Percentiles rank a stretch among this genome's conserved stretches.
These are phyloP conservation scores for Rhodotorula sp. DNA, from an alignment of 1,284 basidiomycete species.

Conservation along the genomic window DNA sequence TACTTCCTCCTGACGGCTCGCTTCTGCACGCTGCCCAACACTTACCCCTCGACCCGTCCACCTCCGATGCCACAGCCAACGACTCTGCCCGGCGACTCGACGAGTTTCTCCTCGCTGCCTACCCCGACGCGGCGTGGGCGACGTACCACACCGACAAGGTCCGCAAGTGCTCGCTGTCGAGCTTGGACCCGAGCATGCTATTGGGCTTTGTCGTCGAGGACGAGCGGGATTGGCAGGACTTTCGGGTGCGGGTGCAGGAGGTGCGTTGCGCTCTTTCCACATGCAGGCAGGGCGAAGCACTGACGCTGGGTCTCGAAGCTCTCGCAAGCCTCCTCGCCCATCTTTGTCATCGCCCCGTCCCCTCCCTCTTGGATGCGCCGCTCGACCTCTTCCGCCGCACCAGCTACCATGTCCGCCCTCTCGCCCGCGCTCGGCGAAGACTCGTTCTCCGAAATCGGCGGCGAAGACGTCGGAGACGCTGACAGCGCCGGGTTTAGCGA, in stretches of 20 bases:
- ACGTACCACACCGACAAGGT: conserved; percentile 94
- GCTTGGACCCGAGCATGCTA: conserved; percentile 96
- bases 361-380: conserved; percentile 38
- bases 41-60: conserved; percentile 2
- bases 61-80: background rate
- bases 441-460: conserved; percentile 16
- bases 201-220: conserved; percentile 83
- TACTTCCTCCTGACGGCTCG: background rate
- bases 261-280: conserved; percentile 4
- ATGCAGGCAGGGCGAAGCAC: background rate
- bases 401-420: conserved; percentile 3
- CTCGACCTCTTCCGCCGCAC: conserved; percentile 42
- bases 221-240: conserved; percentile 79
- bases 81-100: conserved; percentile 44
- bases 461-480: conserved; percentile 8
- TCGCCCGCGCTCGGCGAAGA: conserved; percentile 4
- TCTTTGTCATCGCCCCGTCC: conserved; percentile 46
- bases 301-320: conserved; percentile 48
- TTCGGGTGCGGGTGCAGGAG: conserved; percentile 58
- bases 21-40: background rate
- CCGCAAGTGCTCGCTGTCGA: conserved; percentile 83
- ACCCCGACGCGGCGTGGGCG: conserved; percentile 63
- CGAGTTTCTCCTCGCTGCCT: conserved; percentile 64
- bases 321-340: conserved; percentile 45
- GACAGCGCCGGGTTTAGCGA: conserved; percentile 17